A percentile compares a stretch with the other conserved stretches of the same genome.
Conservation (phyloP, 2,329 filamentous ascomycete genomes). For the Hirsutella minnesotensis region DNA sequence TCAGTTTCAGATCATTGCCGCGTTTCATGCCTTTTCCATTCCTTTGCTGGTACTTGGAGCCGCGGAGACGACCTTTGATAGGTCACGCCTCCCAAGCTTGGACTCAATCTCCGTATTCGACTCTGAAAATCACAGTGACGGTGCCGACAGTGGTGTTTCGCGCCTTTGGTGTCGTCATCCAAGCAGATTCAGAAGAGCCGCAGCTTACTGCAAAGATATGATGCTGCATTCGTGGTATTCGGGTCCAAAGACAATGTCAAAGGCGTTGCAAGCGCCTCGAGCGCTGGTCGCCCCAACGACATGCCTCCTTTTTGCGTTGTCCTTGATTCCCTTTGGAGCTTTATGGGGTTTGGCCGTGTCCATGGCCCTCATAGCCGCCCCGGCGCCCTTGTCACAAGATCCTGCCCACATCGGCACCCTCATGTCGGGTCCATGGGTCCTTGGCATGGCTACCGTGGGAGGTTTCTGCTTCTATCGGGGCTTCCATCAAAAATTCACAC, state of each 20-base stretch:
- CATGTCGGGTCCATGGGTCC: conserved; percentile 30
- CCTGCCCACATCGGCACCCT: conserved; percentile 30
- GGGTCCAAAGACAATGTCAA: conserved; percentile 14
- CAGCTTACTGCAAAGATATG: conserved; percentile 27
- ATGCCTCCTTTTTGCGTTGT: conserved; percentile 29
- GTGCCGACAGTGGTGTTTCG: conserved; percentile 12
- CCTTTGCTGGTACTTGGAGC: conserved; percentile 33
- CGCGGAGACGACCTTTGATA: conserved; percentile 42
- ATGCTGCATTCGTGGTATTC: conserved; percentile 24
- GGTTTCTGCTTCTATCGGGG: conserved; percentile 20
- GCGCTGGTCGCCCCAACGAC: conserved; percentile 39
- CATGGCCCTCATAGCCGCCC: conserved; percentile 34
- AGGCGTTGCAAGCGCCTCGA: conserved; percentile 32
- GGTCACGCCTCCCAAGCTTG: conserved; percentile 15
- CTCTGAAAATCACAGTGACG: conserved; percentile 4
- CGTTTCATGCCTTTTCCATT: conserved; percentile 33
- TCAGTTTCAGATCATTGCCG: conserved; percentile 39
- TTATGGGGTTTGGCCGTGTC: conserved; percentile 35
- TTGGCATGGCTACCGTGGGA: conserved; percentile 21
- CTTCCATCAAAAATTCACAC: conserved; percentile 19
- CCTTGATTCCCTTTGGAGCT: conserved; percentile 30
- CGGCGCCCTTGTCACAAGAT: conserved; percentile 29
- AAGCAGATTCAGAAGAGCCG: conserved; percentile 19
- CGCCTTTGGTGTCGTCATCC: conserved; percentile 5
- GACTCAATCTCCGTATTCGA: conserved; percentile 7